Percentiles rank a stretch among this genome's conserved stretches.
These are phyloP conservation scores for Mycena pura DNA, from an alignment of 768 basidiomycete genomes.

Conservation along the genomic window DNA sequence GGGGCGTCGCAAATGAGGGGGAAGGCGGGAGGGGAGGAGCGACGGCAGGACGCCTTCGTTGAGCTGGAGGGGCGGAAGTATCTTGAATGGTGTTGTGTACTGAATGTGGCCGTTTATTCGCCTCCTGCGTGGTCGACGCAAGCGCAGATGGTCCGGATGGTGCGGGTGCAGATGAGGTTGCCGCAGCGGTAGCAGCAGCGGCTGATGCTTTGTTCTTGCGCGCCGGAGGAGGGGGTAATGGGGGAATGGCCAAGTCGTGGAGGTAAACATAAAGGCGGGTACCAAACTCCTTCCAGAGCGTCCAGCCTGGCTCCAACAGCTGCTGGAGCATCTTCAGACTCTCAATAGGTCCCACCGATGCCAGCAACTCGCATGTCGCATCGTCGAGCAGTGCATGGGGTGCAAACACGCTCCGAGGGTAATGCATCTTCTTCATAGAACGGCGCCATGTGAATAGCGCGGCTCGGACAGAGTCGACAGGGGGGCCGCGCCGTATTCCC, in stretches of 20 bases:
- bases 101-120: too few relatives aligned
- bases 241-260: not conserved
- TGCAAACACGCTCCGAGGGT: constrained; percentile 6
- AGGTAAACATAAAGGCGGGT: not conserved
- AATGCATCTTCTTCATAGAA: constrained; percentile 6
- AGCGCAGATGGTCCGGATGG: too few relatives aligned
- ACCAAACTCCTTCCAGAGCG: constrained; percentile 7
- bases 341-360: constrained; percentile 16
- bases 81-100: too few relatives aligned
- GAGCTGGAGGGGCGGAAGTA: too few relatives aligned
- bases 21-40: too few relatives aligned
- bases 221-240: not conserved
- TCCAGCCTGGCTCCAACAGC: constrained; percentile 16
- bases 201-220: too few relatives aligned
- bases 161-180: too few relatives aligned
- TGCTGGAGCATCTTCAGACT: not conserved
- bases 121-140: too few relatives aligned
- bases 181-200: too few relatives aligned
- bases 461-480: constrained; percentile 7
- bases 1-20: too few relatives aligned
- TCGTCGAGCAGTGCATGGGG: constrained; percentile 19
- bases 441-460: constrained; percentile 19
- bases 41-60: too few relatives aligned
- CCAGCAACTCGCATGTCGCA: constrained; percentile 14
- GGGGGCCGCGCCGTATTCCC: constrained; percentile 3